Evolutionary conservation across 140 eudicot species (phyloP).

Genomic region (Ambrosia hybrid): DNA sequence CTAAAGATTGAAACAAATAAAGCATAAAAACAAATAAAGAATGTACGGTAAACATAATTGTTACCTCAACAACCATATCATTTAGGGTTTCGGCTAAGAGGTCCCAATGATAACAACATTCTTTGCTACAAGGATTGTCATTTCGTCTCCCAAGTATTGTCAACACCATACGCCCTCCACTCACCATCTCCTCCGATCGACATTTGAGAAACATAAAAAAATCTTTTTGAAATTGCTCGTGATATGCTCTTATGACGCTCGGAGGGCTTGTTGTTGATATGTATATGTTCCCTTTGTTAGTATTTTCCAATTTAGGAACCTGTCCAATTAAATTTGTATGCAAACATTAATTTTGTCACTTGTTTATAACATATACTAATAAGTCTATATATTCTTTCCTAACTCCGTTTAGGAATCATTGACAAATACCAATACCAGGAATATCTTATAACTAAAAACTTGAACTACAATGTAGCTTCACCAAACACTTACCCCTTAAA

Average conservation of each 20-base stretch:
- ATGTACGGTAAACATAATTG: neutral
- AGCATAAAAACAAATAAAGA: neutral
- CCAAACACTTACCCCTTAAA: too few species aligned
- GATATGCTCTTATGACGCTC: constrained; percentile 42
- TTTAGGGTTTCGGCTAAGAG: constrained; percentile 38
- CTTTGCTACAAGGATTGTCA: constrained; percentile 40
- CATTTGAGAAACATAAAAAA: constrained; percentile 34
- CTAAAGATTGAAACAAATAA: neutral
- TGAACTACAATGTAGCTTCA: too few species aligned
- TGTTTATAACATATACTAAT: too few species aligned
- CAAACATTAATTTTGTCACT: neutral
- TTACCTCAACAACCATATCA: constrained; percentile 42
- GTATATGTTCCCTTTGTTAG: constrained; percentile 37
- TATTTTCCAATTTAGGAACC: constrained; percentile 33
- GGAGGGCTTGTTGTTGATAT: constrained; percentile 51
- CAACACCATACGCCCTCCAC: constrained; percentile 47
- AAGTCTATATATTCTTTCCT: neutral
- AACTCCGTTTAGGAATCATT: neutral
- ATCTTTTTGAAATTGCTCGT: constrained; percentile 43
- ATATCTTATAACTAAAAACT: too few species aligned
- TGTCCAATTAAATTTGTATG: neutral
- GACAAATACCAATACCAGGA: too few species aligned
- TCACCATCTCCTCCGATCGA: constrained; percentile 41
- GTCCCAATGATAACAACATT: constrained; percentile 41
- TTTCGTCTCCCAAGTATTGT: constrained; percentile 43